Conservation (phyloP, 495 filamentous ascomycete genomes). For the Neurospora sp. region DNA sequence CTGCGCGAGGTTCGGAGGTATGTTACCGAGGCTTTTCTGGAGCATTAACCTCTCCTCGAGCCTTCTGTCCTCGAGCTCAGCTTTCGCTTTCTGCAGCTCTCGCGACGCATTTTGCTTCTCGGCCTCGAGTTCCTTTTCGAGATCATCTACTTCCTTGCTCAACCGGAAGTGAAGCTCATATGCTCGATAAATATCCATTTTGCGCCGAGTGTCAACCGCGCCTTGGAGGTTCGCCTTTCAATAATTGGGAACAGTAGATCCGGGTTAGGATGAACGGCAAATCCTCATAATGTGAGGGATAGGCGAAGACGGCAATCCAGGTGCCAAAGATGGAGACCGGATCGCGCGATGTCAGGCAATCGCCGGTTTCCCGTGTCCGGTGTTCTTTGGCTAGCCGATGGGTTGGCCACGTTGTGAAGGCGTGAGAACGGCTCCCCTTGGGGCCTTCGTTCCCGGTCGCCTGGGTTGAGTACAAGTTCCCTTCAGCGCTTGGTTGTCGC, state of each 20-base stretch:
- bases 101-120: background rate
- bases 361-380: background rate
- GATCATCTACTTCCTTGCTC: background rate
- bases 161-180: background rate
- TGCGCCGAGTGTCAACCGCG: background rate
- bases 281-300: background rate
- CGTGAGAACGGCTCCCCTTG: background rate
- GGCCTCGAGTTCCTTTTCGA: background rate
- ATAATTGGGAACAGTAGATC: background rate
- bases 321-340: background rate
- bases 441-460: background rate
- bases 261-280: background rate
- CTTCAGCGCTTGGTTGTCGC: background rate
- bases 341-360: background rate
- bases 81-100: background rate
- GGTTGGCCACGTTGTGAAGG: background rate
- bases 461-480: background rate
- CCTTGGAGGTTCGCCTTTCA: background rate
- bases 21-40: background rate
- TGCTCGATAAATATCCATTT: background rate
- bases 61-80: background rate
- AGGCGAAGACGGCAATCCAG: background rate
- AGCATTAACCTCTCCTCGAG: background rate
- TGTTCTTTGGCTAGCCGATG: background rate
- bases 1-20: background rate